Evolutionary conservation across 108 stramenopile genomes (phyloP).

Genomic region (Skeletonema marinoi): DNA sequence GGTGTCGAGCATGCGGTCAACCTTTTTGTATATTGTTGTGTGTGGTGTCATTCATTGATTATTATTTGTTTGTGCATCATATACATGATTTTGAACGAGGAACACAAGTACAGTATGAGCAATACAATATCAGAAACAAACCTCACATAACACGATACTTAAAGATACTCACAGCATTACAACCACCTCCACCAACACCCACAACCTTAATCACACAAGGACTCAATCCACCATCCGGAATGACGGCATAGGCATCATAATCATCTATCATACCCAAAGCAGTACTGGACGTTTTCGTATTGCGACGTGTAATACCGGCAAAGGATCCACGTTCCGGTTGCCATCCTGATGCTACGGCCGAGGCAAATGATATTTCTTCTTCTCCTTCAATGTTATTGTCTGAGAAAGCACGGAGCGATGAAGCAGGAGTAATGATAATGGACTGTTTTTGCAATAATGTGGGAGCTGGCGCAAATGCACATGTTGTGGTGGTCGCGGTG

Average conservation of each 20-base stretch:
- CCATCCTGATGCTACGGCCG: slow-evolving; percentile 30
- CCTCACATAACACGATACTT: neutral
- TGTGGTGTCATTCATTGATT: slow-evolving; percentile 35
- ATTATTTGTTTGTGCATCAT: neutral
- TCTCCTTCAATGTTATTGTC: slow-evolving; percentile 1
- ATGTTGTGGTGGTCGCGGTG: neutral
- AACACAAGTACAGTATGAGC: neutral
- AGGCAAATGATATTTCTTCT: slow-evolving; percentile 3
- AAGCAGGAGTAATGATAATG: neutral
- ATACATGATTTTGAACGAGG: neutral
- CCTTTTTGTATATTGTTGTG: neutral
- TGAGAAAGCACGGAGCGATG: neutral
- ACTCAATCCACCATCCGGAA: slow-evolving; percentile 75
- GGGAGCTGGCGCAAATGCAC: neutral
- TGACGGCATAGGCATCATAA: slow-evolving; percentile 31
- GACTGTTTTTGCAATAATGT: neutral
- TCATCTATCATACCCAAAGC: neutral
- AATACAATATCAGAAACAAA: neutral
- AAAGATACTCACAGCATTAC: slow-evolving; percentile 51
- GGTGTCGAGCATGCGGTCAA: slow-evolving; percentile 89
- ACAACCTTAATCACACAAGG: slow-evolving; percentile 78
- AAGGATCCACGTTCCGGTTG: slow-evolving; percentile 27
- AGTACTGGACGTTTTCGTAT: neutral
- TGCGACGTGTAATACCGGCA: slow-evolving; percentile 20
- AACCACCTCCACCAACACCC: slow-evolving; percentile 79